Base-by-base conservation (phyloP, 139 green algal species). In the Coelastrella sp. region DNA sequence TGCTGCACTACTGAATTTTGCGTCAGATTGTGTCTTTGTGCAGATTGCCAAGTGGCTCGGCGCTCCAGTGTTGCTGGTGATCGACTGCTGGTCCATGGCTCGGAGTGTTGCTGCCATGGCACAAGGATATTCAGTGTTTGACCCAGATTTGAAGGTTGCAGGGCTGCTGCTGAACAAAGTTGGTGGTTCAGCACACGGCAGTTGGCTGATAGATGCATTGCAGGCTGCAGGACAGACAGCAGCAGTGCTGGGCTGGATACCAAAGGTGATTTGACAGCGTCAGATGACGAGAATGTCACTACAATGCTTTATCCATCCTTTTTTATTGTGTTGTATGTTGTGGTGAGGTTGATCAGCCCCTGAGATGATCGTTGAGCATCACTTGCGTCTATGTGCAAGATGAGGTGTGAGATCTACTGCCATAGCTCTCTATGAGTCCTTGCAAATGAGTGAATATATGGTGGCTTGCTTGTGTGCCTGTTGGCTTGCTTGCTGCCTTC, bases 11-110 rank as follows among this genome's bases (percentile, higher is more conserved):
- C 35, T 49, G 3, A 5, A 49, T 5, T 49, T 5, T 49, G 35
- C 79, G 19, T 14, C 79, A 68, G 56, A 19, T 87, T 22, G 8
- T 87, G 82, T 49, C 58, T 56, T 56, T 75, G n/a, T 79, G 76
- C 87, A 91, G 87, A 87, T 87, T 66, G 87, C 87, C 87, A 91
- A 91, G 63, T 87, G 87, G 78, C 65, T 87, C 0, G 78, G 78
- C 58, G 78, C 79, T 25, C 78, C 87, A n/a, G 87, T 90, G 14
- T 25, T 90, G 87, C 63, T 90, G 61, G 87, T 86, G 7, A 19
- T 90, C 27, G 87, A 90, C 87, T 90, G 87, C 87, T 90, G 76
- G 76, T 60, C 76, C 9, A 79, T 90, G 60, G 87, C 87, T 22
- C 60, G 87, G 0, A 78, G 25, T 79, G 87, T 76, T 3, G 87